Conservation (phyloP, 345 rosid species). For the Firmiana major region DNA sequence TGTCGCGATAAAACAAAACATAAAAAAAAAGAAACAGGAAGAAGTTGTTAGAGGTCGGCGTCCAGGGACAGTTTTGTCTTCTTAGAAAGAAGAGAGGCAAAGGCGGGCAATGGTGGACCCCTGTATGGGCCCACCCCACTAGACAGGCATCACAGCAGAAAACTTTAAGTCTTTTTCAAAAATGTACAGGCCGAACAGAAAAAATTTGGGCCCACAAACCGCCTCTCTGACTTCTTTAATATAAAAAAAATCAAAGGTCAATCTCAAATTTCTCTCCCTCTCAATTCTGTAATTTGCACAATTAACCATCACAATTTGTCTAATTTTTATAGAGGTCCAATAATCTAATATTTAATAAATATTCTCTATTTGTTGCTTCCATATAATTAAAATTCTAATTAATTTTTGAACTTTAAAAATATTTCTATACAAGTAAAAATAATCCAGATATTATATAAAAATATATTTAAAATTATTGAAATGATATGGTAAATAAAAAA, state of each 20-base stretch:
- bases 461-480: no score
- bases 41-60: constrained; percentile 23
- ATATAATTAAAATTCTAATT: no score
- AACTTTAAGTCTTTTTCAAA: constrained; percentile 32
- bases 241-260: neutral
- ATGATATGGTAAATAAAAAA: no score
- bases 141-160: constrained; percentile 13
- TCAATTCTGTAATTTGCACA: neutral
- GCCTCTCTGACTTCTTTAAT: constrained; percentile 16
- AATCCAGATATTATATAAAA: no score
- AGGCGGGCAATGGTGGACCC: neutral
- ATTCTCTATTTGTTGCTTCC: no score
- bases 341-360: no score
- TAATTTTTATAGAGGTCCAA: no score
- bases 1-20: neutral
- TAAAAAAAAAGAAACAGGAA: neutral
- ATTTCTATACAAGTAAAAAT: no score
- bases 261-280: neutral
- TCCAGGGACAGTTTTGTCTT: neutral
- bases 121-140: constrained; percentile 8
- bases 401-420: no score
- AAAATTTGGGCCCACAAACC: constrained; percentile 23
- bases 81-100: neutral
- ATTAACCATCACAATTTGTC: neutral
- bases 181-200: constrained; percentile 16